Evolutionary conservation across 495 filamentous ascomycete species (phyloP).

Genomic region (Astrothelium macrocarpum): DNA sequence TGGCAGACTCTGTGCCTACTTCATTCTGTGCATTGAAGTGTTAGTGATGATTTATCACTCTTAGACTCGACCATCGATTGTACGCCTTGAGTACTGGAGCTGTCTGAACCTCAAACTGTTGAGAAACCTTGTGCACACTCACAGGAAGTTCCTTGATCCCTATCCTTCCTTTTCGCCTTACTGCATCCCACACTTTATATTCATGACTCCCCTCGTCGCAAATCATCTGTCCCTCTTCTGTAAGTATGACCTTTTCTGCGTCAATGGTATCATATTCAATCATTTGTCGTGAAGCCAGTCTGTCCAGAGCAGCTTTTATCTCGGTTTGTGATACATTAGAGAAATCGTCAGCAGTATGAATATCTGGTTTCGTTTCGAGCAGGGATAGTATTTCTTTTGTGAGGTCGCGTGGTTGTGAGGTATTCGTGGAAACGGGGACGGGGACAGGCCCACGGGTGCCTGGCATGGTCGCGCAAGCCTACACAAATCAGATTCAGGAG

Average conservation of each 20-base stretch:
- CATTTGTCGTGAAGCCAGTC: conserved; percentile 76
- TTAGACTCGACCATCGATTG: no score
- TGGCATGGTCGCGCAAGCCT: conserved; percentile 22
- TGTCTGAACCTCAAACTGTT: no score
- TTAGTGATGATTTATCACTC: neutral
- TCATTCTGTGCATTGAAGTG: conserved; percentile 35
- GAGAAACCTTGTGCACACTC: no score
- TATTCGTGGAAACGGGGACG: conserved; percentile 24
- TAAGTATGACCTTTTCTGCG: conserved; percentile 65
- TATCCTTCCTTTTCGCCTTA: conserved; percentile 65
- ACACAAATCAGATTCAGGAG: neutral
- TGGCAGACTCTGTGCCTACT: conserved; percentile 76
- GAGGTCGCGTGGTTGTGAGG: conserved; percentile 20
- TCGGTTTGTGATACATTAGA: conserved; percentile 57
- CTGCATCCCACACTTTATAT: conserved; percentile 83
- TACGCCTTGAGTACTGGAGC: no score
- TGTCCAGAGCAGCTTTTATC: conserved; percentile 79
- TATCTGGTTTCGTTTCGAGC: conserved; percentile 41
- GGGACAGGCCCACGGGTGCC: conserved; percentile 33
- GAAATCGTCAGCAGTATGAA: conserved; percentile 69
- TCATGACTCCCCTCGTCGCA: conserved; percentile 84
- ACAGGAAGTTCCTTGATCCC: conserved; percentile 67
- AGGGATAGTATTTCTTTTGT: conserved; percentile 30
- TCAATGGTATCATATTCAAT: conserved; percentile 74
- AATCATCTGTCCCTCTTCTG: conserved; percentile 68